Percentiles rank a stretch among this genome's conserved stretches.
phyloP scores from a whole-genome alignment of 768 basidiomycete genomes.

The Hemileccinum impolitum region DNA sequence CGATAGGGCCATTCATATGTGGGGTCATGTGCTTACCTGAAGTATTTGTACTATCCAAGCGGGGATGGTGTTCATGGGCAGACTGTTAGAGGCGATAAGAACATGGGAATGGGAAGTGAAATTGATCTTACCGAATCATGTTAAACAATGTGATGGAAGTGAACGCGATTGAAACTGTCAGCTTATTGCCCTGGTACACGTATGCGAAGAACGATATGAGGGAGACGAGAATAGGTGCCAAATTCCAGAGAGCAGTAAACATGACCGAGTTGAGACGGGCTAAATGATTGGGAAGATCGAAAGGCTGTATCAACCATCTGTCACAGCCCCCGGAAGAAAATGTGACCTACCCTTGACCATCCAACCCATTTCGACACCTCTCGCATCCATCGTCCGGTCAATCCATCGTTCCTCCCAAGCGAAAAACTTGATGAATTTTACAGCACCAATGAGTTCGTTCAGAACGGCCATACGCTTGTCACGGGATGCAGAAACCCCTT shows the following conservation, averaged over 20 bases:
- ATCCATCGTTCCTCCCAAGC: constrained; percentile 46
- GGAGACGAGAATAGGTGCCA: constrained; percentile 77
- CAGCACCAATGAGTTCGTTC: constrained; percentile 43
- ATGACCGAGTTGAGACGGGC: constrained; percentile 70
- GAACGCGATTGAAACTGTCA: constrained; percentile 81
- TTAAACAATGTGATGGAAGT: constrained; percentile 84
- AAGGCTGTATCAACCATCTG: not conserved
- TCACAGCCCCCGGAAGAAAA: not conserved
- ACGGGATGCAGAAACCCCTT: constrained; percentile 30
- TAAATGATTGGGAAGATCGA: constrained; percentile 17
- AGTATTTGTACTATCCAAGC: constrained; percentile 76
- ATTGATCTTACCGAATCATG: constrained; percentile 62
- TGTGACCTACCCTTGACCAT: constrained; percentile 57
- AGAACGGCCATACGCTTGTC: constrained; percentile 44
- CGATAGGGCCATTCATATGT: not conserved
- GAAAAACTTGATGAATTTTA: constrained; percentile 43
- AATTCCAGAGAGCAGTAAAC: constrained; percentile 70
- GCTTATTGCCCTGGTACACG: constrained; percentile 65
- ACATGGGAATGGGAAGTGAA: not conserved
- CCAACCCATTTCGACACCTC: constrained; percentile 72
- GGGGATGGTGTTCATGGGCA: constrained; percentile 78
- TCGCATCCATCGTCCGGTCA: constrained; percentile 40
- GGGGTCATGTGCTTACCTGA: constrained; percentile 34
- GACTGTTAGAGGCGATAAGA: constrained; percentile 30
- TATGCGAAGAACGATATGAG: constrained; percentile 76